A percentile compares a stretch with the other conserved stretches of the same genome.
Evolutionary conservation across 352 stramenopile species (phyloP).

Genomic region (Elongisporangium senticosum): DNA sequence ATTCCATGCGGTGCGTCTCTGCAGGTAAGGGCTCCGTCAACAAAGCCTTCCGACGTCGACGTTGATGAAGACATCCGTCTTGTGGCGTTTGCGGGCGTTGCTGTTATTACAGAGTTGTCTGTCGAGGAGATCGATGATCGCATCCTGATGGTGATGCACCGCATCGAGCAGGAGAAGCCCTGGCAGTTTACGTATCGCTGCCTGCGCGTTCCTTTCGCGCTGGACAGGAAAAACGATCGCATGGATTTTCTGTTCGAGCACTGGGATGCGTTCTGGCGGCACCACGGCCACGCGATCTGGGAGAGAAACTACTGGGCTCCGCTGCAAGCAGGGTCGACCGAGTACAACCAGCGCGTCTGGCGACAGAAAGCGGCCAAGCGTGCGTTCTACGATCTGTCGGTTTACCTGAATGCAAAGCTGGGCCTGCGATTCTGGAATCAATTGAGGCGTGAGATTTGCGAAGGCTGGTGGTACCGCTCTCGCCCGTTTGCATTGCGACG

Average conservation of each 20-base stretch:
- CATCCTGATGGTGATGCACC: conserved; percentile 18
- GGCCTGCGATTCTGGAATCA: neutral
- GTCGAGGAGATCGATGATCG: conserved; percentile 14
- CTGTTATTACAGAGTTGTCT: conserved; percentile 8
- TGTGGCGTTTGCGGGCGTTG: neutral
- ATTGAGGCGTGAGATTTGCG: conserved; percentile 7
- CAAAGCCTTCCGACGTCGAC: neutral
- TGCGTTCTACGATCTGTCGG: conserved; percentile 24
- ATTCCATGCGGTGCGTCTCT: neutral
- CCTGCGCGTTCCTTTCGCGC: conserved; percentile 26
- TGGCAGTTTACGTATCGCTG: conserved; percentile 45
- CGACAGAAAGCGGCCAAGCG: conserved; percentile 22
- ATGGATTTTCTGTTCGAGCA: conserved; percentile 41
- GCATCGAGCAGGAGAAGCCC: conserved; percentile 25
- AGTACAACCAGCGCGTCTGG: conserved; percentile 22
- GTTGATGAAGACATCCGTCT: conserved; percentile 3
- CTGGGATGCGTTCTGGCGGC: conserved; percentile 44
- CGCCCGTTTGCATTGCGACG: conserved; percentile 18
- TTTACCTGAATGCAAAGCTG: conserved; percentile 18
- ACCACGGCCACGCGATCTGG: conserved; percentile 38
- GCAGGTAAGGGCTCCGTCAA: neutral
- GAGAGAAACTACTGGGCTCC: conserved; percentile 41
- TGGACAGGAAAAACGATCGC: conserved; percentile 15
- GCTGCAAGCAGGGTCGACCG: conserved; percentile 13
- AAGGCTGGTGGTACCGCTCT: conserved; percentile 33